phyloP scores from a whole-genome alignment of 768 basidiomycete genomes.

The Boletellus emodensis region DNA sequence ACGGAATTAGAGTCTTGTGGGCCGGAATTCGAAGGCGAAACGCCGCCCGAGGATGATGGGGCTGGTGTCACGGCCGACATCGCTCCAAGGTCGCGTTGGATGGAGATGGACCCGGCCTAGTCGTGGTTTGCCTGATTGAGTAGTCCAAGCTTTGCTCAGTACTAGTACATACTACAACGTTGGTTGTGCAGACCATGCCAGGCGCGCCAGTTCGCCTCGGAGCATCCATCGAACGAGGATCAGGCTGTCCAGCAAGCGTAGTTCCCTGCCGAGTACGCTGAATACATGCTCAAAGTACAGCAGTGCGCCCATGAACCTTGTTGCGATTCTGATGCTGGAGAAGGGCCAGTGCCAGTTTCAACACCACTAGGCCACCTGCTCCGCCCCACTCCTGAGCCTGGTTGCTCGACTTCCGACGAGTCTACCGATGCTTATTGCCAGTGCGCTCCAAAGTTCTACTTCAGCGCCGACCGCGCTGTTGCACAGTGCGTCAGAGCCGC shows the following conservation, averaged over 20 bases:
- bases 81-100: not conserved
- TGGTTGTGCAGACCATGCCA: too few species aligned
- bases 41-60: constrained; percentile 31
- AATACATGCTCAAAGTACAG: too few species aligned
- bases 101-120: too few species aligned
- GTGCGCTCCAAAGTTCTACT: constrained; percentile 2
- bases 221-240: too few species aligned
- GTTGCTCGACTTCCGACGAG: not conserved
- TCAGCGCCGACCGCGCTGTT: too few species aligned
- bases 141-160: not conserved
- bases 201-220: too few species aligned
- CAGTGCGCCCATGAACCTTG: too few species aligned
- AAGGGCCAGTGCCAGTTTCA: not conserved
- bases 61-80: constrained; percentile 34
- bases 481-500: too few species aligned
- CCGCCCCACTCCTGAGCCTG: too few species aligned
- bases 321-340: not conserved
- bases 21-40: constrained; percentile 28
- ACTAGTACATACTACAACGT: too few species aligned
- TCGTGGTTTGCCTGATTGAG: not conserved
- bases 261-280: too few species aligned
- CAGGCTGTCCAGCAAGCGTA: too few species aligned
- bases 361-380: not conserved
- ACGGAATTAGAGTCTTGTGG: constrained; percentile 30
- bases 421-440: not conserved